Evolutionary conservation across 176 grass and related monocot species (phyloP).

Genomic region (Aegilops longissima): DNA sequence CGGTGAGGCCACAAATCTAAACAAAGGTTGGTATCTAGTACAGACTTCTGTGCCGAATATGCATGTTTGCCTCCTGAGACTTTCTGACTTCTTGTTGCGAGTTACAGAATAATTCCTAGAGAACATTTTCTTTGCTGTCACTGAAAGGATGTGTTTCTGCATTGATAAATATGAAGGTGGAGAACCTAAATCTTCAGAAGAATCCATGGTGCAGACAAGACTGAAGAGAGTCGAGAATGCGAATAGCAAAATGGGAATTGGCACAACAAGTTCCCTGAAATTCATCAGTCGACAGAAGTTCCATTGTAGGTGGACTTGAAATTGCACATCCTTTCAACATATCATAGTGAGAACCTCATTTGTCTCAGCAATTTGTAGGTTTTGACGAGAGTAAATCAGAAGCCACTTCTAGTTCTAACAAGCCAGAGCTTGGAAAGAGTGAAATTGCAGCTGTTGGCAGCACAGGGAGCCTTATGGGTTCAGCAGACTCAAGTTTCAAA

Average conservation of each 20-base stretch:
- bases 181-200: background rate
- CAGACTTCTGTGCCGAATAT: background rate
- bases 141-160: slow-evolving; percentile 11
- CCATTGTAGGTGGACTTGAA: slow-evolving; percentile 17
- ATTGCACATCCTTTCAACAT: background rate
- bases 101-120: background rate
- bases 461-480: background rate
- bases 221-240: background rate
- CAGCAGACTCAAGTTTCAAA: slow-evolving; percentile 15
- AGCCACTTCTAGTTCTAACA: slow-evolving; percentile 21
- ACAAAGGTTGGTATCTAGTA: slow-evolving; percentile 37
- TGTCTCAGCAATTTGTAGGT: slow-evolving; percentile 32
- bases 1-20: slow-evolving; percentile 30
- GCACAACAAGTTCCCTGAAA: slow-evolving; percentile 23
- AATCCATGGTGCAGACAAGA: background rate
- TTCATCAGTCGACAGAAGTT: slow-evolving; percentile 23
- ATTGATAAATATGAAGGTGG: slow-evolving; percentile 7
- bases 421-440: background rate
- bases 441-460: slow-evolving; percentile 5
- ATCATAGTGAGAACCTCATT: background rate
- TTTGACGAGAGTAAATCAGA: slow-evolving; percentile 16
- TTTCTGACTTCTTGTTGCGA: background rate
- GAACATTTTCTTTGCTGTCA: background rate
- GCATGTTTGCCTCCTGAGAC: background rate
- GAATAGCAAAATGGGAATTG: slow-evolving; percentile 13